Percentiles rank a stretch among this genome's conserved stretches.
Conservation (phyloP, 495 filamentous ascomycete genomes). For the Lasiosphaeria miniovina region DNA sequence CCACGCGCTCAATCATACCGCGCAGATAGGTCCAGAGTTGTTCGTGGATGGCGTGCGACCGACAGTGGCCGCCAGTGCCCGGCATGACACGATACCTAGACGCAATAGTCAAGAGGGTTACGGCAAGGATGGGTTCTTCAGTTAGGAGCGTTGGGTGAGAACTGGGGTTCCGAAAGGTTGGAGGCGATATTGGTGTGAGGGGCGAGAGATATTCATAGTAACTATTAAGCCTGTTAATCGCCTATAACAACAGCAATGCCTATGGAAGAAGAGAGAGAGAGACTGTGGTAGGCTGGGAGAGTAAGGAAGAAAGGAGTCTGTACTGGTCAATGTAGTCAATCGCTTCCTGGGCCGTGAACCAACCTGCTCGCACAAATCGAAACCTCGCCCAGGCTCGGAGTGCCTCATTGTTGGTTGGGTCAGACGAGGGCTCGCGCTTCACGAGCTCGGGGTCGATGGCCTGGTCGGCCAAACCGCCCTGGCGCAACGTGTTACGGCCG, state of each 20-base stretch:
- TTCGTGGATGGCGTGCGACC: slow-evolving; percentile 89
- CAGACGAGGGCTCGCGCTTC: slow-evolving; percentile 30
- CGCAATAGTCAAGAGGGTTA: slow-evolving; percentile 86
- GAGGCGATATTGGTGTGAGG: slow-evolving; percentile 85
- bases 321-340: slow-evolving; percentile 93
- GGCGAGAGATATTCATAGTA: slow-evolving; percentile 89
- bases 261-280: background rate
- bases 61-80: slow-evolving; percentile 76
- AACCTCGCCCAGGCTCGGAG: slow-evolving; percentile 84
- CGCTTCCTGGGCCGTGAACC: slow-evolving; percentile 91
- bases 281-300: background rate
- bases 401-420: slow-evolving; percentile 61
- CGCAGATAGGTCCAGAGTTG: slow-evolving; percentile 93
- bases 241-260: background rate
- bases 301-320: slow-evolving; percentile 19
- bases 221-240: slow-evolving; percentile 39
- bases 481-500: slow-evolving; percentile 21
- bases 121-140: slow-evolving; percentile 86
- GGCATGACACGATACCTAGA: slow-evolving; percentile 78
- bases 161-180: slow-evolving; percentile 71
- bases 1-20: slow-evolving; percentile 87
- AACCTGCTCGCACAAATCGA: slow-evolving; percentile 89
- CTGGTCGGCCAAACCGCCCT: slow-evolving; percentile 24
- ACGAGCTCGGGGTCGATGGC: slow-evolving; percentile 38
- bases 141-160: slow-evolving; percentile 74